Conservation (phyloP, 495 filamentous ascomycete species). For the Penicillium argentinense region DNA sequence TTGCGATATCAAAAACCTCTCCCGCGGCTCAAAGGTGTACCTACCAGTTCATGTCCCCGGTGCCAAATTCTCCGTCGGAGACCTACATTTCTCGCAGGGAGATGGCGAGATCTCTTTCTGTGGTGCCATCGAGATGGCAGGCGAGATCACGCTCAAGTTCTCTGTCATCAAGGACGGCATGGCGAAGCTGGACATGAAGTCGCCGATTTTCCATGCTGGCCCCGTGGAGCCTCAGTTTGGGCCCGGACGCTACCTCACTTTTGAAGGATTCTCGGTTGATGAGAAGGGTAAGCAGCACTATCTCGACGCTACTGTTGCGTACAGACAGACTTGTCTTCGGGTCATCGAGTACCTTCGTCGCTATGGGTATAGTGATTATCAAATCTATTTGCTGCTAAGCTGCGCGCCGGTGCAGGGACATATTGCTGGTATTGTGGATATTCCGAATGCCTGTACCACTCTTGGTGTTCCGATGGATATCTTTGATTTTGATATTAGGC, state of each 20-base stretch:
- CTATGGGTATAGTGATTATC: constrained; percentile 77
- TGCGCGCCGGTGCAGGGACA: constrained; percentile 92
- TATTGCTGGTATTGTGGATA: constrained; percentile 91
- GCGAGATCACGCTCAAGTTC: constrained; percentile 89
- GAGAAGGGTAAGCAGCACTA: constrained; percentile 91
- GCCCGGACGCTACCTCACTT: constrained; percentile 81
- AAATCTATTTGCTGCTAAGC: constrained; percentile 85
- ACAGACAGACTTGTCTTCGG: constrained; percentile 80
- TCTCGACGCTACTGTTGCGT: constrained; percentile 89
- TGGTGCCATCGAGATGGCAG: constrained; percentile 96
- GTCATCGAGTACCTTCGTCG: constrained; percentile 84
- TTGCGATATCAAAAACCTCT: constrained; percentile 90
- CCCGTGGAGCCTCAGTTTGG: constrained; percentile 92
- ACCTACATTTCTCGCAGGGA: constrained; percentile 87
- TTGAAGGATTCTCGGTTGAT: constrained; percentile 94
- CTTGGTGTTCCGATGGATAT: constrained; percentile 92
- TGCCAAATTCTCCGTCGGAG: constrained; percentile 90
- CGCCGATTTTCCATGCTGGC: constrained; percentile 84
- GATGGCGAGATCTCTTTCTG: constrained; percentile 97
- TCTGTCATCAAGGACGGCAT: constrained; percentile 84
- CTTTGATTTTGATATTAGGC: constrained; percentile 90
- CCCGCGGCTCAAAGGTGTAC: constrained; percentile 82
- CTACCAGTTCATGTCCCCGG: constrained; percentile 83
- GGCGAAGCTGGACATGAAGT: constrained; percentile 74
- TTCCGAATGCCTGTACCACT: constrained; percentile 84